phyloP scores from a whole-genome alignment of 257 asterid genomes.

The Fraxinus americana region DNA sequence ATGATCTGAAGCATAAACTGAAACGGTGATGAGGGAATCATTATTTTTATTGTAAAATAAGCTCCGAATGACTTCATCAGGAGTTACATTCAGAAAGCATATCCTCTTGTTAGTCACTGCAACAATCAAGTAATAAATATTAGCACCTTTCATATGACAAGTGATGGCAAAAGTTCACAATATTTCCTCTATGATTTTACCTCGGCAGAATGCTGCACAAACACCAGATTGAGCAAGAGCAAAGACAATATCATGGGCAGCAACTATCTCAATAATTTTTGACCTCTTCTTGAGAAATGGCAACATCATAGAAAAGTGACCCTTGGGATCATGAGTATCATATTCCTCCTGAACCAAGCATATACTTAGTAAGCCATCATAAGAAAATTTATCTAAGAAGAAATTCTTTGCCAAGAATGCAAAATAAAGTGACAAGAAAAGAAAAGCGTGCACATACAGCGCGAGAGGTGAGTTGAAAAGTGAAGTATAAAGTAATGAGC shows the following conservation, averaged over 20 bases:
- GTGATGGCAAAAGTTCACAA: not conserved
- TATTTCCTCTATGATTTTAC: conserved; percentile 34
- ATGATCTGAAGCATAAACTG: conserved; percentile 95
- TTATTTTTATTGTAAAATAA: conserved; percentile 96
- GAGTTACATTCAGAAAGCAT: conserved; percentile 94
- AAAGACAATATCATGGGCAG: conserved; percentile 98
- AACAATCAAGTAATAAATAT: conserved; percentile 27
- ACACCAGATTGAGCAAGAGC: conserved; percentile 99
- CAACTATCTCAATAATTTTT: conserved; percentile 91
- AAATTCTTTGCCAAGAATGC: not conserved
- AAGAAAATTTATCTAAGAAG: not conserved
- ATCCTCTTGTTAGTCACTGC: conserved; percentile 94
- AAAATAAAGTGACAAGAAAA: not conserved
- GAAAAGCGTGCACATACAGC: not conserved
- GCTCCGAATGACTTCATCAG: conserved; percentile 97
- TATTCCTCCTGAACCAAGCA: conserved; percentile 79
- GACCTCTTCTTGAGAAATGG: conserved; percentile 95
- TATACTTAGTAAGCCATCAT: conserved; percentile 11
- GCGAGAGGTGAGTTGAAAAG: not conserved
- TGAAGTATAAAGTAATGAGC: not conserved
- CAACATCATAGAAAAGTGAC: conserved; percentile 59
- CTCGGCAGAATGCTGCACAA: conserved; percentile 99
- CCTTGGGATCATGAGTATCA: conserved; percentile 98
- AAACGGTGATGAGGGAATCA: conserved; percentile 96
- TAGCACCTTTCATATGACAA: conserved; percentile 19